Evolutionary conservation across 306 rosid species (phyloP).

Genomic region (Quercus bicolor): DNA sequence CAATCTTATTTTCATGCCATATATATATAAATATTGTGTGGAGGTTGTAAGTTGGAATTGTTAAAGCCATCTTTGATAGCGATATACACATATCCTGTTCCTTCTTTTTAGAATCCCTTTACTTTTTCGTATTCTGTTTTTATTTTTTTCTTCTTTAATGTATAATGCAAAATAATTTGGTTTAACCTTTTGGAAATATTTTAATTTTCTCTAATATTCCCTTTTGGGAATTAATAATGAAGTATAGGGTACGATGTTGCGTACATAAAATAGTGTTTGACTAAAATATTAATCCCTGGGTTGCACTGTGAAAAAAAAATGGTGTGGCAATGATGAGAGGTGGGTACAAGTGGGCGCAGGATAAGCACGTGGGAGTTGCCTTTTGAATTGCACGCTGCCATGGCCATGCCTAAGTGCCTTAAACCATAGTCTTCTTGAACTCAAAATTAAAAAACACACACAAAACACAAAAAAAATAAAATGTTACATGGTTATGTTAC

Average conservation of each 20-base stretch:
- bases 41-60: too few species aligned
- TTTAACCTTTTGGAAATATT: neutral
- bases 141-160: neutral
- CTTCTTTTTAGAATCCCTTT: too few species aligned
- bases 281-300: constrained; percentile 36
- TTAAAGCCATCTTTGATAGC: too few species aligned
- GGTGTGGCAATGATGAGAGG: constrained; percentile 62
- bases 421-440: constrained; percentile 28
- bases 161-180: neutral
- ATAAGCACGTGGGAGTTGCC: constrained; percentile 84
- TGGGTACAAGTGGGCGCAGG: constrained; percentile 68
- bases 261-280: constrained; percentile 60
- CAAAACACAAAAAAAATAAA: neutral
- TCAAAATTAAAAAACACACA: constrained; percentile 10
- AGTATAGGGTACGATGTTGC: constrained; percentile 29
- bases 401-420: constrained; percentile 26
- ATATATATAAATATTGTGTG: too few species aligned
- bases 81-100: too few species aligned
- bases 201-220: constrained; percentile 15
- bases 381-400: constrained; percentile 80
- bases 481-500: constrained; percentile 15
- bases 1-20: too few species aligned
- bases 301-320: constrained; percentile 26
- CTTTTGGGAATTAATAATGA: constrained; percentile 20
- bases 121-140: neutral